Conservation (phyloP, 352 stramenopile genomes). For the Phytophthora constricta region DNA sequence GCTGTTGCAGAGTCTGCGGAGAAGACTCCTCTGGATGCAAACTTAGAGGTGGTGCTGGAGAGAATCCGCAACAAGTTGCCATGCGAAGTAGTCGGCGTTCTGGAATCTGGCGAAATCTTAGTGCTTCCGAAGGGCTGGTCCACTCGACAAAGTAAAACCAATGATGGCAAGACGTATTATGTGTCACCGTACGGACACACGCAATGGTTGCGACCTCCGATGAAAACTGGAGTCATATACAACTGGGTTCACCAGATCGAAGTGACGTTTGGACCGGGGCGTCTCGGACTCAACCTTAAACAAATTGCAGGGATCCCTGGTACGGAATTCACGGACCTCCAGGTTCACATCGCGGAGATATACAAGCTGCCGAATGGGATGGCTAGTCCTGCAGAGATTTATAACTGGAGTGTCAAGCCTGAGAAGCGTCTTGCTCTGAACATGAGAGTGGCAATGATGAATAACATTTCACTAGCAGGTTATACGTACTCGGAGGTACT, state of each 20-base stretch:
- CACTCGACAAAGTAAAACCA: slow-evolving; percentile 81
- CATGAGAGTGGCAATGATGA: slow-evolving; percentile 88
- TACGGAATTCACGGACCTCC: slow-evolving; percentile 72
- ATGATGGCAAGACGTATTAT: slow-evolving; percentile 87
- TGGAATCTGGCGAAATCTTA: slow-evolving; percentile 77
- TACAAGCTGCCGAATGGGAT: slow-evolving; percentile 87
- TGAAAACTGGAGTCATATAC: slow-evolving; percentile 80
- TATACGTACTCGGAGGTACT: slow-evolving; percentile 86
- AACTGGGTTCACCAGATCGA: slow-evolving; percentile 87
- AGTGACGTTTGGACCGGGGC: slow-evolving; percentile 80
- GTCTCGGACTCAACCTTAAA: slow-evolving; percentile 84
- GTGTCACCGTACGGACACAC: slow-evolving; percentile 86
- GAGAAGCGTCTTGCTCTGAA: slow-evolving; percentile 83
- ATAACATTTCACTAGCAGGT: slow-evolving; percentile 72
- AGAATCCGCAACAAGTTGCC: slow-evolving; percentile 69
- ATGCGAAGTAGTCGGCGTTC: slow-evolving; percentile 66
- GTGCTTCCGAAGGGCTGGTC: slow-evolving; percentile 83
- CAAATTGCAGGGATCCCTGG: slow-evolving; percentile 79
- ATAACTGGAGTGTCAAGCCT: slow-evolving; percentile 91
- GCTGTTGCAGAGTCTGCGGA: slow-evolving; percentile 42
- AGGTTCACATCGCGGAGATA: slow-evolving; percentile 84
- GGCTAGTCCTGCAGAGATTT: slow-evolving; percentile 87
- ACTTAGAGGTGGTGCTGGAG: slow-evolving; percentile 63
- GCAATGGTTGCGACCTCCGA: slow-evolving; percentile 80
- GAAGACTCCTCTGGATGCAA: slow-evolving; percentile 57